A percentile compares a stretch with the other conserved stretches of the same genome.
phyloP scores from a whole-genome alignment of 1,284 basidiomycete species.

The Melampsora americana region DNA sequence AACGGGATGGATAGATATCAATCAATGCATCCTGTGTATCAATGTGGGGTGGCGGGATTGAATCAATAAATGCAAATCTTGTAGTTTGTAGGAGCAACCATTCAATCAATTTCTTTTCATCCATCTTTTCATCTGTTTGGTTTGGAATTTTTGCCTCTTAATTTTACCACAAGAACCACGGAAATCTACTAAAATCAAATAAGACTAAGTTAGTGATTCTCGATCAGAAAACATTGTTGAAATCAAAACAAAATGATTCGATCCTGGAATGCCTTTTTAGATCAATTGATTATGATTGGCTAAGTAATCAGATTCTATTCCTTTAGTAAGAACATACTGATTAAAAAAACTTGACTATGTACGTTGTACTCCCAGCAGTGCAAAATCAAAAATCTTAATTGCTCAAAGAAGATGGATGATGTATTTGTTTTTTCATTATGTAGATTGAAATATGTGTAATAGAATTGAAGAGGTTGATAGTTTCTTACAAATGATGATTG shows the following conservation, averaged over 20 bases:
- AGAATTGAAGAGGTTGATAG: no score
- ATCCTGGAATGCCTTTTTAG: no score
- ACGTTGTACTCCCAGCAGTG: no score
- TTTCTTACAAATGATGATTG: background rate
- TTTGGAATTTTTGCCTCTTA: conserved; percentile 21
- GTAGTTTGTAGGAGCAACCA: background rate
- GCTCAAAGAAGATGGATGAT: conserved; percentile 44
- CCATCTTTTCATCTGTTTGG: background rate
- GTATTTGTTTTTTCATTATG: background rate
- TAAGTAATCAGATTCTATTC: background rate
- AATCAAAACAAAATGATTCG: no score
- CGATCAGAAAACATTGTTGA: no score
- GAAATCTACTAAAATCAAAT: background rate
- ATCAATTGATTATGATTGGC: background rate
- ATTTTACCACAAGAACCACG: conserved; percentile 9
- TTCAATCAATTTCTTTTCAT: background rate
- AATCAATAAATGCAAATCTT: conserved; percentile 32
- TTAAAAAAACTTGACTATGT: no score
- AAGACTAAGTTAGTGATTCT: background rate
- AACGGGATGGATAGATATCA: conserved; percentile 6
- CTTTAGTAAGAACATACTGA: conserved; percentile 20
- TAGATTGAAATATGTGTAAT: background rate
- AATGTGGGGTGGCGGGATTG: conserved; percentile 3
- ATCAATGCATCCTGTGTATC: background rate
- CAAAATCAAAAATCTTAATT: conserved; percentile 2